Base-by-base conservation (phyloP, 2,329 filamentous ascomycete genomes). In the Colletotrichum filicis region DNA sequence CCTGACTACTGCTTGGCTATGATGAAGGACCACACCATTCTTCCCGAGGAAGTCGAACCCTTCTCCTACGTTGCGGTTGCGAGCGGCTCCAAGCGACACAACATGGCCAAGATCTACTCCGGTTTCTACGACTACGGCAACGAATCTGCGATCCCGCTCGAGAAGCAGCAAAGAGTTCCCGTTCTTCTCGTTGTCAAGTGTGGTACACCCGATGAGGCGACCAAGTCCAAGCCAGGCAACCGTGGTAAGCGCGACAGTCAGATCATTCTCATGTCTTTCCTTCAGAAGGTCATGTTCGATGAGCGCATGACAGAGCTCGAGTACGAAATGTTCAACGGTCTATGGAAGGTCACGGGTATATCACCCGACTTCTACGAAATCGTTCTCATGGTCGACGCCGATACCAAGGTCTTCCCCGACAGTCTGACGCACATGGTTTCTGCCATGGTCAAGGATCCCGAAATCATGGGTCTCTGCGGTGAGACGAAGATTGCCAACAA, bases 401-500 rank as follows among this genome's bases (percentile, higher is more conserved):
- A 99, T 83, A 99, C 97, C 59, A 99, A 99, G 83, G 95, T 99
- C 59, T 99, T 98, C 90, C 97, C 97, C 2, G 97, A 99, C 87
- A 97, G 94, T 82, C 85, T 99, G 79, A 99, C 97, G 24, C 97
- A 99, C 87, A 99, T 99, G 97, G 91, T 98, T 64, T 98, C 95
- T 59, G 97, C 97, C 78, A 98, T 99, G 96, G 97, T 99, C 79
- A 97, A 97, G 83, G 97, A 99, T 82, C 97, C 97, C 37, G 96
- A 98, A 79, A 97, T 99, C 83, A 99, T 99, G 97, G 97, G 97
- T 79, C 90, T 99, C 52, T 99, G 97, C 80, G 97, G 97, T 77
- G 97, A 99, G 87, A 99, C 97, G 22, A 99, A 99, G 90, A 99
- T 99, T 85, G 97, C 97, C 80, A 99, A 99, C 88, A 99, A 99